Conservation (phyloP, 345 rosid species). For the Salix dunnii region DNA sequence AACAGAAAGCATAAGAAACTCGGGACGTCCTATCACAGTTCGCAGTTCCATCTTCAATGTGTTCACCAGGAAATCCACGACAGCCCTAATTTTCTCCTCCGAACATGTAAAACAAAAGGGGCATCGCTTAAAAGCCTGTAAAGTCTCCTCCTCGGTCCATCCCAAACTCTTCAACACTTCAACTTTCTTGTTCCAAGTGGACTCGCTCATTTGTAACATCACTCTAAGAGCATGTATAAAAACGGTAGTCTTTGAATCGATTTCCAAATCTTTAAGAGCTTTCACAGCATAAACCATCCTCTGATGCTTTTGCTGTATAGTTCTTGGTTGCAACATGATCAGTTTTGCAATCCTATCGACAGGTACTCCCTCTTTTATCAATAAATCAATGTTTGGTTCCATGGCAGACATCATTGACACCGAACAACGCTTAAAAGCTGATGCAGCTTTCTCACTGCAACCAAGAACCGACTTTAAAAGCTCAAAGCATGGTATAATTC, state of each 20-base stretch:
- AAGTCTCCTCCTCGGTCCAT: slow-evolving; percentile 27
- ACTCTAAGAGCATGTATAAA: slow-evolving; percentile 22
- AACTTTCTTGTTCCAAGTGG: slow-evolving; percentile 22
- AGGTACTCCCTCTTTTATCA: slow-evolving; percentile 20
- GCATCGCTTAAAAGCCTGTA: slow-evolving; percentile 6
- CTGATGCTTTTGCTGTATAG: neutral
- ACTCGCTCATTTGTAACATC: slow-evolving; percentile 5
- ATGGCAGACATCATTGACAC: slow-evolving; percentile 5
- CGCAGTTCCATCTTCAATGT: slow-evolving; percentile 8
- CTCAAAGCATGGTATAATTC: slow-evolving; percentile 19
- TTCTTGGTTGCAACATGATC: slow-evolving; percentile 12
- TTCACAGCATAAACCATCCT: slow-evolving; percentile 9
- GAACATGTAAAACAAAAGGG: slow-evolving; percentile 12
- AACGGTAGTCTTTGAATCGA: slow-evolving; percentile 10
- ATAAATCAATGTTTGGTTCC: slow-evolving; percentile 17
- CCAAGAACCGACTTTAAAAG: slow-evolving; percentile 8
- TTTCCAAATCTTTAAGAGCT: slow-evolving; percentile 16
- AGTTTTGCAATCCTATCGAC: neutral
- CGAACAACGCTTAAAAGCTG: slow-evolving; percentile 14
- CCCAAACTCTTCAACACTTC: slow-evolving; percentile 31
- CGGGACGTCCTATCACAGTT: slow-evolving; percentile 11
- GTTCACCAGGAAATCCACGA: slow-evolving; percentile 17
- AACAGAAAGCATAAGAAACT: slow-evolving; percentile 8
- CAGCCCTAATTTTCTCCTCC: slow-evolving; percentile 16
- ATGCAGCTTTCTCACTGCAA: slow-evolving; percentile 6